Base-by-base conservation (phyloP, 208 protist genomes). In the Acanthamoeba royreba region DNA sequence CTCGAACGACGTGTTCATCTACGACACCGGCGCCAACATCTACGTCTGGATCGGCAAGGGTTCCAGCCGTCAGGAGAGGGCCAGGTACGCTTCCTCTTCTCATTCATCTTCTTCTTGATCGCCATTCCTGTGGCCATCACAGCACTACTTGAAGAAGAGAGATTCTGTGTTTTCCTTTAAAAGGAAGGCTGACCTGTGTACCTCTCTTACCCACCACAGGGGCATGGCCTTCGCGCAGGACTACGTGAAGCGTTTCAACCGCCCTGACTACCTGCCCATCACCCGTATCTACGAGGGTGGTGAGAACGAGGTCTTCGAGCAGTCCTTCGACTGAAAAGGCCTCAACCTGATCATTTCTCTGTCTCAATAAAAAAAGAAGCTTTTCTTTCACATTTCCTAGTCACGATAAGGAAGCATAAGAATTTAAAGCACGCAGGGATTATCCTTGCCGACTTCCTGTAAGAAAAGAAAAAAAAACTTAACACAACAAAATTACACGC, bases 31-130 rank as follows among this genome's bases (percentile, higher is more conserved):
- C n/a, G 79, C 83, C 25, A 53, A 96, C 52, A 22, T 96, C 25
- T 96, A 55, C 46, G 63, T 96, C 47, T 96, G 95, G 95, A 49
- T 90, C 15, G 95, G 95, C 49, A 94, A 4, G 3, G 87, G 81
- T 22, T 43, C 81, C 49, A 89, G 81, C 49, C 7, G 2, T 1
- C 9, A 1, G 2, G 81, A 89, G 52, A 89, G 38, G 49, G 52
- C 72, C 42, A 83, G 69, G 69, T 81, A 8, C 58, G 25, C 9
- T 63, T 63, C 25, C 53, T 2, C n/a, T n/a, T 69, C 58, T 69
- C 33, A 31, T 28, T 8, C 58, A 33, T 17, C 7, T n/a, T 38
- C n/a, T n/a, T n/a, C n/a, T n/a, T n/a, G n/a, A n/a, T n/a, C n/a
- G n/a, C n/a, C n/a, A n/a, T n/a, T n/a, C n/a, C n/a, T n/a, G n/a